Conservation (phyloP, 2,329 filamentous ascomycete species). For the Knoxdaviesia capensis region DNA sequence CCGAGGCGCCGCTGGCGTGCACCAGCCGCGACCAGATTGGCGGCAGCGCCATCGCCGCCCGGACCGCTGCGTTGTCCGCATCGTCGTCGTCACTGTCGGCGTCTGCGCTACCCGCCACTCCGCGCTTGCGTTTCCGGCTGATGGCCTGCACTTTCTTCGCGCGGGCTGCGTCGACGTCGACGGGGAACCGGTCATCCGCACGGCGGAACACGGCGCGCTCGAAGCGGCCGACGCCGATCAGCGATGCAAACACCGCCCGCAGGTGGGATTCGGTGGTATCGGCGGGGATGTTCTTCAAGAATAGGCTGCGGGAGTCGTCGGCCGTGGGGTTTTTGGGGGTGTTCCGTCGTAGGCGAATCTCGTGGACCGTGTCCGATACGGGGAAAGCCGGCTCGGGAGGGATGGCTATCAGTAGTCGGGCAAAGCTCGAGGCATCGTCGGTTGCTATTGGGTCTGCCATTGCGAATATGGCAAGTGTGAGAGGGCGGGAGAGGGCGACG, state of each 20-base stretch:
- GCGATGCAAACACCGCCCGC: slow-evolving; percentile 50
- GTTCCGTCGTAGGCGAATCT: slow-evolving; percentile 73
- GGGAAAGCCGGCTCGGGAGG: slow-evolving; percentile 42
- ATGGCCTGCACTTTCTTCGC: slow-evolving; percentile 17
- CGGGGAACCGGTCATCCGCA: slow-evolving; percentile 24
- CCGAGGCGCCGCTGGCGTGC: slow-evolving; percentile 55
- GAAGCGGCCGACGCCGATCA: slow-evolving; percentile 61
- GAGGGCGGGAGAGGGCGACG: no score
- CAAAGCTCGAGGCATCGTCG: slow-evolving; percentile 28
- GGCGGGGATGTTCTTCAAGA: slow-evolving; percentile 73
- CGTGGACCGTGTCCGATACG: slow-evolving; percentile 42
- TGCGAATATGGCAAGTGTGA: no score
- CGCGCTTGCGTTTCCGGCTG: slow-evolving; percentile 29
- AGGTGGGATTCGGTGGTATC: slow-evolving; percentile 66
- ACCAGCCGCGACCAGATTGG: slow-evolving; percentile 53
- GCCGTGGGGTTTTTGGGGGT: slow-evolving; percentile 56
- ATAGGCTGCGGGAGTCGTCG: slow-evolving; percentile 61
- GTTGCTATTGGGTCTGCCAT: no score
- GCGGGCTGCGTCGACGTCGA: slow-evolving; percentile 15
- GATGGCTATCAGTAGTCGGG: slow-evolving; percentile 47
- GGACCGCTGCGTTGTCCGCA: slow-evolving; percentile 37
- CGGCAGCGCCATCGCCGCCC: slow-evolving; percentile 37
- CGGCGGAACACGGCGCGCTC: slow-evolving; percentile 56
- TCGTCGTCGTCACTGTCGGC: slow-evolving; percentile 1
- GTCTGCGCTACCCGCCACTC: no score